phyloP scores from a whole-genome alignment of 495 filamentous ascomycete species.

The Recurvomyces mirabilis region DNA sequence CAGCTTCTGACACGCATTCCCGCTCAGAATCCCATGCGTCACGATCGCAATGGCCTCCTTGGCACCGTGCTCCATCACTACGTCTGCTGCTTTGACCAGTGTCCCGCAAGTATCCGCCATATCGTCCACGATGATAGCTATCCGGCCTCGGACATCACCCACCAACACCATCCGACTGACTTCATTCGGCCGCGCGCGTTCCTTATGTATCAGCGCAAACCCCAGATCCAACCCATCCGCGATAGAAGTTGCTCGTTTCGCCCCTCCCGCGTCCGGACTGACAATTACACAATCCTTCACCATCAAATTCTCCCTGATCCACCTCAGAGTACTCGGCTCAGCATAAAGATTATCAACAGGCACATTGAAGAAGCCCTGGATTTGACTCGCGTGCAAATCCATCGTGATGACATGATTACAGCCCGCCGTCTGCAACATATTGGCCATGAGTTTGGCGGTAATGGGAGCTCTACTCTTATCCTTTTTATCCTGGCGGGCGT shows the following conservation, averaged over 20 bases:
- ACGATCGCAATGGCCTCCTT: slow-evolving; percentile 85
- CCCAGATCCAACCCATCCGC: slow-evolving; percentile 87
- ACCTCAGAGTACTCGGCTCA: slow-evolving; percentile 81
- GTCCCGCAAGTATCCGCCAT: slow-evolving; percentile 97
- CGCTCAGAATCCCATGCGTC: slow-evolving; percentile 88
- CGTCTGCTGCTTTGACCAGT: slow-evolving; percentile 83
- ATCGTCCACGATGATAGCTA: slow-evolving; percentile 55
- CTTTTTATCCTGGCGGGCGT: slow-evolving; percentile 99
- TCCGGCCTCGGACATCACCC: slow-evolving; percentile 48
- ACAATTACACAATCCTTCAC: slow-evolving; percentile 86
- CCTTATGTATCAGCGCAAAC: slow-evolving; percentile 99
- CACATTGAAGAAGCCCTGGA: slow-evolving; percentile 94
- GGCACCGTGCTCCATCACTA: slow-evolving; percentile 81
- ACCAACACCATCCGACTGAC: slow-evolving; percentile 89
- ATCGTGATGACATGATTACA: slow-evolving; percentile 43
- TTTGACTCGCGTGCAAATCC: slow-evolving; percentile 61
- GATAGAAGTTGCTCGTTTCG: slow-evolving; percentile 92
- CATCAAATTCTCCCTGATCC: slow-evolving; percentile 78
- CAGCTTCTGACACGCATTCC: slow-evolving; percentile 79
- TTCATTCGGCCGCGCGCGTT: slow-evolving; percentile 88
- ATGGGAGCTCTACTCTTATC: slow-evolving; percentile 89
- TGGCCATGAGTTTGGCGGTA: slow-evolving; percentile 87
- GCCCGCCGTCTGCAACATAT: slow-evolving; percentile 94
- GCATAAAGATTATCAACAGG: slow-evolving; percentile 96
- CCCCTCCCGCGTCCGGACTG: slow-evolving; percentile 90